phyloP scores from a whole-genome alignment of 2,329 filamentous ascomycete genomes.

The Fusarium sp. region DNA sequence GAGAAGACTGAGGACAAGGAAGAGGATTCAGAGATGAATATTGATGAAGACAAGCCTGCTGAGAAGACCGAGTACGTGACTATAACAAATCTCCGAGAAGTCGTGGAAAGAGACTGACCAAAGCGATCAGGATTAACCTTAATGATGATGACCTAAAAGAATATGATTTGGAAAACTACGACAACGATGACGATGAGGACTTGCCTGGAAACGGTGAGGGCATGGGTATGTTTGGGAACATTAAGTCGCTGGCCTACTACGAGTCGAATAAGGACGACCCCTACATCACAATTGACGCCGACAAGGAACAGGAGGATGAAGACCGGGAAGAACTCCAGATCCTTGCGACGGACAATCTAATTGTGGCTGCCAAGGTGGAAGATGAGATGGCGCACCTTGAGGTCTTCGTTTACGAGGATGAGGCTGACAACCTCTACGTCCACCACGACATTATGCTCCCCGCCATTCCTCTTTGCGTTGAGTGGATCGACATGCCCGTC shows the following conservation, averaged over 20 bases:
- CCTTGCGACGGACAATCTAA: conserved; percentile 89
- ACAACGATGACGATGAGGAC: conserved; percentile 77
- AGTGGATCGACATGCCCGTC: conserved; percentile 96
- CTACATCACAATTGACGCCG: conserved; percentile 89
- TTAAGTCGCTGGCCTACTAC: conserved; percentile 94
- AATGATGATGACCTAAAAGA: conserved; percentile 93
- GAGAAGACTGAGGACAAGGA: conserved; percentile 47
- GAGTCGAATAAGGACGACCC: conserved; percentile 94
- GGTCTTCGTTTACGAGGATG: conserved; percentile 97
- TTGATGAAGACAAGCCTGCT: conserved; percentile 45
- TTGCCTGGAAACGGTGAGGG: conserved; percentile 69
- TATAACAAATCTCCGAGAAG: not conserved
- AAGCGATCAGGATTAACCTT: conserved; percentile 55
- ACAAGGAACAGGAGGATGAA: conserved; percentile 79
- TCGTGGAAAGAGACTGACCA: conserved; percentile 22
- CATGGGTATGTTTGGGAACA: conserved; percentile 94
- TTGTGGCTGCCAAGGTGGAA: conserved; percentile 93
- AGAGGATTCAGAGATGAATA: conserved; percentile 54
- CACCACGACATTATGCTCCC: conserved; percentile 99
- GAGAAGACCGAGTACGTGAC: conserved; percentile 55
- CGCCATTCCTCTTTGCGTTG: conserved; percentile 92
- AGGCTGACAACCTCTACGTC: conserved; percentile 95
- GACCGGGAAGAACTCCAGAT: conserved; percentile 96
- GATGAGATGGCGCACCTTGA: conserved; percentile 97
- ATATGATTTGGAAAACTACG: conserved; percentile 96